A percentile compares a stretch with the other conserved stretches of the same genome.
Evolutionary conservation across 306 rosid genomes (phyloP).

Genomic region (Pterocarpus santalinus): DNA sequence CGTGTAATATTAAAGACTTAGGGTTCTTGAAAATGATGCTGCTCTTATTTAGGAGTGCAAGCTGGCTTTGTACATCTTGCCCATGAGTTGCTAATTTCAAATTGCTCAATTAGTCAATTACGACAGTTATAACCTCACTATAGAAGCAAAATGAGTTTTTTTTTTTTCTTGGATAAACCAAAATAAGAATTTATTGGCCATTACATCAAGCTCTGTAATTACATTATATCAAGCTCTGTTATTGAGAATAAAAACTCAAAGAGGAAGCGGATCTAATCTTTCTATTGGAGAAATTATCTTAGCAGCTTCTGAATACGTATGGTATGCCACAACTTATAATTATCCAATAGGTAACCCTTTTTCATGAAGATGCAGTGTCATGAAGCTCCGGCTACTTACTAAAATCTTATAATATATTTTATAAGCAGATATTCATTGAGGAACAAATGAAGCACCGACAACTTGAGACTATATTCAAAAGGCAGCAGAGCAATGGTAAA

Average conservation of each 20-base stretch:
- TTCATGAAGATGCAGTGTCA: too few species aligned
- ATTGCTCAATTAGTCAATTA: neutral
- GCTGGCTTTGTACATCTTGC: neutral
- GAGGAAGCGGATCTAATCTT: neutral
- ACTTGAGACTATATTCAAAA: neutral
- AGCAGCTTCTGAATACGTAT: neutral
- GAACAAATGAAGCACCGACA: neutral
- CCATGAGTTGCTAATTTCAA: neutral
- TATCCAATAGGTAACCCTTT: neutral
- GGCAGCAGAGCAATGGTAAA: neutral
- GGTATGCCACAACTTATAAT: neutral
- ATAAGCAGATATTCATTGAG: neutral
- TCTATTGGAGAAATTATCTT: neutral
- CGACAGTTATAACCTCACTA: neutral
- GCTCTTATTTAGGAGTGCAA: neutral
- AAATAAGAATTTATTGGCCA: neutral
- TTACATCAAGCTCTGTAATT: neutral
- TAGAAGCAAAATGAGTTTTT: too few species aligned
- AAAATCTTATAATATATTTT: neutral
- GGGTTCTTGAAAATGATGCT: neutral
- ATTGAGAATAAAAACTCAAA: too few species aligned
- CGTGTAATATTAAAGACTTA: neutral
- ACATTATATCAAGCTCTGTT: too few species aligned
- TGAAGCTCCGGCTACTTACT: too few species aligned
- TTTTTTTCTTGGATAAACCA: neutral